Evolutionary conservation across 768 basidiomycete species (phyloP).

Genomic region (Mrakia frigida): DNA sequence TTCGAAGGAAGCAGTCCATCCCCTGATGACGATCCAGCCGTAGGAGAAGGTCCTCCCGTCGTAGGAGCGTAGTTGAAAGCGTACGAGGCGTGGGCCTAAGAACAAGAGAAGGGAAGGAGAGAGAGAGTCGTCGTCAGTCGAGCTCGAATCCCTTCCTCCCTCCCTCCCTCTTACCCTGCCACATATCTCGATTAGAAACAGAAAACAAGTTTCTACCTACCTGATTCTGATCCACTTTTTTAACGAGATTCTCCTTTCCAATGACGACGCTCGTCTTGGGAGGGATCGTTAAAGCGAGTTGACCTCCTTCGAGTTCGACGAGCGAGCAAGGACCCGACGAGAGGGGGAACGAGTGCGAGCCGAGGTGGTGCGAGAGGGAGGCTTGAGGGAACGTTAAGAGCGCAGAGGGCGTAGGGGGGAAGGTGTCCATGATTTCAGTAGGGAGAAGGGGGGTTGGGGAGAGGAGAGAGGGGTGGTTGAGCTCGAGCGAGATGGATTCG

Average conservation of each 20-base stretch:
- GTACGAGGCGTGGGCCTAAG: constrained; percentile 29
- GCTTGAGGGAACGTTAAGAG: constrained; percentile 26
- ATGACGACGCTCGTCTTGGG: constrained; percentile 28
- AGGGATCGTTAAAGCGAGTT: constrained; percentile 22
- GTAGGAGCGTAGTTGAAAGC: constrained; percentile 27
- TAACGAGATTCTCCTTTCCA: constrained; percentile 27
- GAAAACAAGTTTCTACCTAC: background rate
- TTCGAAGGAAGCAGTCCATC: constrained; percentile 12
- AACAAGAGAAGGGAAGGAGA: background rate
- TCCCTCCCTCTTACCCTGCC: background rate
- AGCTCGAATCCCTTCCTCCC: background rate
- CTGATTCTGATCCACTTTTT: constrained; percentile 31
- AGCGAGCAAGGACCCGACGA: constrained; percentile 31
- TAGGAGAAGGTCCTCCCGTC: background rate
- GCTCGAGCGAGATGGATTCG: too few relatives aligned
- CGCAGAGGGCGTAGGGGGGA: constrained; percentile 3
- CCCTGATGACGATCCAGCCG: background rate
- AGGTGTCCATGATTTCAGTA: background rate
- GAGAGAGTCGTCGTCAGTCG: background rate
- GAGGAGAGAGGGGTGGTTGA: background rate
- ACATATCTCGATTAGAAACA: background rate
- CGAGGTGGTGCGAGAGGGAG: constrained; percentile 27
- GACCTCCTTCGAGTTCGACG: constrained; percentile 6
- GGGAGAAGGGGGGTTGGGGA: background rate
- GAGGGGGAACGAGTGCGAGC: constrained; percentile 26